Conservation (phyloP, 768 basidiomycete species). For the Suillus occidentalis region DNA sequence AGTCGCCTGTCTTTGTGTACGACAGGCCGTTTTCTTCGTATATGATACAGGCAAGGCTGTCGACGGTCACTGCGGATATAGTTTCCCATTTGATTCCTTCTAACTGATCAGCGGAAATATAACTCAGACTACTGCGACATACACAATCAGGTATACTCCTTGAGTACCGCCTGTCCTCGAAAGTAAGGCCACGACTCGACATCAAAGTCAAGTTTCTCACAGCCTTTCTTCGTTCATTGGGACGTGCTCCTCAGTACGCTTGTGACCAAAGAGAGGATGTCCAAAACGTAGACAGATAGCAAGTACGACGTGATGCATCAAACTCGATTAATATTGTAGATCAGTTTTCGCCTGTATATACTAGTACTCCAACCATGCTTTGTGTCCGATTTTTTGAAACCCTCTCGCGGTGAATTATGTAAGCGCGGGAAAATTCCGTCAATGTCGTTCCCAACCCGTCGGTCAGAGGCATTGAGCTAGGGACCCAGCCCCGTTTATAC, state of each 20-base stretch:
- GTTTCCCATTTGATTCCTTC: conserved; percentile 86
- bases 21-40: conserved; percentile 82
- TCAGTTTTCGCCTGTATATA: not conserved
- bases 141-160: conserved; percentile 80
- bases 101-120: conserved; percentile 82
- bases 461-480: too few species aligned
- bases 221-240: conserved; percentile 94
- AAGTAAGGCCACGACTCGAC: conserved; percentile 46
- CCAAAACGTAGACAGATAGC: conserved; percentile 42
- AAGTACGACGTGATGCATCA: conserved; percentile 13
- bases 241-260: conserved; percentile 79
- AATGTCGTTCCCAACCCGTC: not conserved
- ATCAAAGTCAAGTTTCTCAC: conserved; percentile 92
- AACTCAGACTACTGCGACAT: conserved; percentile 97
- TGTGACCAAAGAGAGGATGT: conserved; percentile 65
- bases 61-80: conserved; percentile 94
- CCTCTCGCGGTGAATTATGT: too few species aligned
- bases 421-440: not conserved
- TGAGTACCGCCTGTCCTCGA: not conserved
- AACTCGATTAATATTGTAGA: too few species aligned
- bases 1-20: conserved; percentile 63
- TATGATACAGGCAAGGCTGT: conserved; percentile 89
- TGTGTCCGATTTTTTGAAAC: too few species aligned
- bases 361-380: not conserved
- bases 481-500: too few species aligned